These are phyloP conservation scores for Fusarium fracticaudum DNA, from an alignment of 2,329 filamentous ascomycete species.

Conservation along the genomic window DNA sequence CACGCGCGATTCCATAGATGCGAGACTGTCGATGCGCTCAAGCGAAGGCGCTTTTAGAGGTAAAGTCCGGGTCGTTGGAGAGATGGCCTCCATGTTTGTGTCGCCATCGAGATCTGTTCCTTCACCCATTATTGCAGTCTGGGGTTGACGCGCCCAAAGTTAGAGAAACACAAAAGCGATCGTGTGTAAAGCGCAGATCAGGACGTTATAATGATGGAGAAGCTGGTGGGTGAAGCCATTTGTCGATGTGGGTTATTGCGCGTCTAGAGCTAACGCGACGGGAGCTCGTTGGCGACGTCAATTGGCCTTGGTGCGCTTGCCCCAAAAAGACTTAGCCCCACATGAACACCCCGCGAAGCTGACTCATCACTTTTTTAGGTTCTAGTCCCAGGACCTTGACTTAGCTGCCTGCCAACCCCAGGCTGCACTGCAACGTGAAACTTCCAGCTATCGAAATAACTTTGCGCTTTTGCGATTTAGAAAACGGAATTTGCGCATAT, in stretches of 20 bases:
- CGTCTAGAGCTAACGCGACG: conserved; percentile 16
- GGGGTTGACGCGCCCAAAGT: background rate
- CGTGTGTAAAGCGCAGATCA: background rate
- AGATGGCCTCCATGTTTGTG: conserved; percentile 41
- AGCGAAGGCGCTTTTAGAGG: conserved; percentile 42
- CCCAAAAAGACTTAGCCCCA: background rate
- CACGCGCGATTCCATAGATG: conserved; percentile 60
- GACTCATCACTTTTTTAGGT: background rate
- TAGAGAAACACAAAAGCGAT: background rate
- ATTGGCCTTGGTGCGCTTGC: conserved; percentile 15
- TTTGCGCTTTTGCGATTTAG: background rate
- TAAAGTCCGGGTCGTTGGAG: conserved; percentile 41
- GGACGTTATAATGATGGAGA: conserved; percentile 3
- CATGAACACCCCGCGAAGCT: background rate
- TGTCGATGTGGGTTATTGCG: conserved; percentile 10
- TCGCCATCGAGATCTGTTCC: conserved; percentile 28
- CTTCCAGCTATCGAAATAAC: background rate
- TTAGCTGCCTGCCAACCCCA: background rate
- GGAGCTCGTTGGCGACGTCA: conserved; percentile 20
- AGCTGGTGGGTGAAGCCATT: background rate
- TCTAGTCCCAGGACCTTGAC: no score
- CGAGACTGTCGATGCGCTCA: conserved; percentile 47
- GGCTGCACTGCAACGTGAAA: background rate
- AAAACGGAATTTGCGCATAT: background rate
- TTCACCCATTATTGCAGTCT: conserved; percentile 42